These are phyloP conservation scores for Lavandula angustifolia DNA, from an alignment of 257 asterid genomes.

Conservation along the genomic window DNA sequence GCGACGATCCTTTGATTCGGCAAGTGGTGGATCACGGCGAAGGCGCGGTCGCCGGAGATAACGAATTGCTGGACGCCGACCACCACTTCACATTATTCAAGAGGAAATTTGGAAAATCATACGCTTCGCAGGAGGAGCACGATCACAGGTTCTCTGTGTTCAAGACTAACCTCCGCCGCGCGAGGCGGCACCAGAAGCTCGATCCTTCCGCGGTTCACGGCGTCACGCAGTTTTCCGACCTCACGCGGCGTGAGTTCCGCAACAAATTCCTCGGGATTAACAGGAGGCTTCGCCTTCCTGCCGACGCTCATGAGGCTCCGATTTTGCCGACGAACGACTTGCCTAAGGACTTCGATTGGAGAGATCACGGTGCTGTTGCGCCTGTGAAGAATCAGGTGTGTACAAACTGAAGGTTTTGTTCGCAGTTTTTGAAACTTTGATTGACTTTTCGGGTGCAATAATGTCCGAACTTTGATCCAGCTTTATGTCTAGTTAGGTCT, in stretches of 20 bases:
- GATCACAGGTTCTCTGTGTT: constrained; percentile 66
- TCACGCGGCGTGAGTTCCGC: constrained; percentile 73
- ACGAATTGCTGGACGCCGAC: constrained; percentile 51
- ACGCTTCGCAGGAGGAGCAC: constrained; percentile 68
- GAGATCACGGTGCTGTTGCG: constrained; percentile 78
- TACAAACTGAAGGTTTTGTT: neutral
- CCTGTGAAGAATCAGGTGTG: constrained; percentile 80
- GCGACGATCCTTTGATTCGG: constrained; percentile 58
- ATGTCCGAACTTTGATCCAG: no score
- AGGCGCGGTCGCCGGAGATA: constrained; percentile 31
- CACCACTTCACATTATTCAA: constrained; percentile 68
- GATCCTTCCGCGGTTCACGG: constrained; percentile 92
- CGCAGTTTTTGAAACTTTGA: neutral
- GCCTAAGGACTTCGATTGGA: constrained; percentile 80
- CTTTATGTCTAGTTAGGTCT: neutral
- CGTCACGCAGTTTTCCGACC: constrained; percentile 81
- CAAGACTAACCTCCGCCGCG: constrained; percentile 79
- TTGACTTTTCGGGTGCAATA: constrained; percentile 1
- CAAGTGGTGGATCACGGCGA: constrained; percentile 62
- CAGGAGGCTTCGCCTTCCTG: constrained; percentile 53
- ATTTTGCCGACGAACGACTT: constrained; percentile 72
- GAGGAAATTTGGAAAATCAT: constrained; percentile 59
- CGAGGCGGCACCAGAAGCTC: constrained; percentile 69
- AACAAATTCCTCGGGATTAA: constrained; percentile 61
- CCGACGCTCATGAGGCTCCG: constrained; percentile 73